Base-by-base conservation (phyloP, 1,284 basidiomycete species). In the Bjerkandera adusta region DNA sequence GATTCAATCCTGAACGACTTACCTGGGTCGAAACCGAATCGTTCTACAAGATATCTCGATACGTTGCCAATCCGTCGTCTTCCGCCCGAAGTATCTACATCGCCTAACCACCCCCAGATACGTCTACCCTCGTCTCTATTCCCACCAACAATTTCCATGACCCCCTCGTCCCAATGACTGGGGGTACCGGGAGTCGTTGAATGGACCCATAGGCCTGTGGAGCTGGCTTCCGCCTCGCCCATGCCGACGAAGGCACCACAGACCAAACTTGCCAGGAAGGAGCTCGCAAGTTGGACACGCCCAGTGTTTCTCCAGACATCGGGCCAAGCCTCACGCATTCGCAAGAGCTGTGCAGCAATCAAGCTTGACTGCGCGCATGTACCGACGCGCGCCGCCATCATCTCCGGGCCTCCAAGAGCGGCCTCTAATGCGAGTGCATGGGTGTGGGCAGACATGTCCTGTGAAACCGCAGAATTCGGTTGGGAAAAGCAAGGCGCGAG, bases 1-100 rank as follows among this genome's bases (percentile, higher is more conserved):
- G n/a, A n/a, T n/a, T n/a, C 3, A 25, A 16, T n/a, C n/a, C 15
- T 15, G 30, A 8, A 21, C 16, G 5, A 49, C 43, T 25, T 22
- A 85, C 88, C 86, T 53, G 80, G 68, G 54, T 87, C 84, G 57
- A 92, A 90, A 2, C 87, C 85, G 64, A 81, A 92, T 42, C 89
- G 76, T 36, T 90, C 84, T 30, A 83, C 80, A 43, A 91, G 74
- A 60, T 90, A 92, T 55, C 78, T 68, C 3, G 85, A 81, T 25
- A 92, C 69, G 47, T 71, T 80, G 6, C 85, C 85, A 4, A 79
- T 70, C 50, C 83, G 75, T 52, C 81, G 70, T 18, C 78, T 80
- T 21, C 83, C 82, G 11, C 69, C 68, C 15, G 64, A 67, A 56
- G 72, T 60, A 56, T 87, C 86, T 6, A 89, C 87, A 34, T 85